Conservation (phyloP, 495 filamentous ascomycete genomes). For the Eremomyces bilateralis region DNA sequence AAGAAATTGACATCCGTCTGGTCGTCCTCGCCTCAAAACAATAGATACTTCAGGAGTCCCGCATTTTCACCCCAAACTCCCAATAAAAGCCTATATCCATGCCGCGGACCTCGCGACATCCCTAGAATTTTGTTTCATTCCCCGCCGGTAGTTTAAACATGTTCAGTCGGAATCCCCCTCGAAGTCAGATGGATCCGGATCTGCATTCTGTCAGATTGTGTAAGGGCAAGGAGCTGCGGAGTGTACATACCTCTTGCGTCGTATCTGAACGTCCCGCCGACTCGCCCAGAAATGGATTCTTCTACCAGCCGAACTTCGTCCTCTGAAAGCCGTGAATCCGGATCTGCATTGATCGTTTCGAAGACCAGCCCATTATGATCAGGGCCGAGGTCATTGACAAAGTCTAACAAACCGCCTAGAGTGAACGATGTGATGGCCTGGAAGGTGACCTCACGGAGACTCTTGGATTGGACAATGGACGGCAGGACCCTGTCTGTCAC, state of each 20-base stretch:
- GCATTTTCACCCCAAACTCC: no score
- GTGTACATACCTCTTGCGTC: no score
- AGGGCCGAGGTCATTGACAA: constrained; percentile 14
- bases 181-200: background rate
- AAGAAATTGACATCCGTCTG: no score
- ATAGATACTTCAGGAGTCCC: no score
- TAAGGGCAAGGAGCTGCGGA: no score
- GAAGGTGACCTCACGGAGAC: constrained; percentile 17
- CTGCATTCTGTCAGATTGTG: no score
- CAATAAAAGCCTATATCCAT: no score
- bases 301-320: constrained; percentile 14
- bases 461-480: constrained; percentile 13
- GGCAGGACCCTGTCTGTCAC: constrained; percentile 30
- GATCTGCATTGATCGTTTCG: constrained; percentile 18
- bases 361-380: constrained; percentile 17
- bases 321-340: constrained; percentile 15
- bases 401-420: constrained; percentile 15
- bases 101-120: no score
- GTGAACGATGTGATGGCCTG: constrained; percentile 19
- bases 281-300: constrained; percentile 13
- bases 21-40: no score
- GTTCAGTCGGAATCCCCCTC: background rate
- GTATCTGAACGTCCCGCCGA: constrained; percentile 20
- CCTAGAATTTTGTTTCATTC: no score
- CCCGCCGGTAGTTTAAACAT: background rate